phyloP scores from a whole-genome alignment of 164 flowering plant genomes.

The Nymphaea colorata region DNA sequence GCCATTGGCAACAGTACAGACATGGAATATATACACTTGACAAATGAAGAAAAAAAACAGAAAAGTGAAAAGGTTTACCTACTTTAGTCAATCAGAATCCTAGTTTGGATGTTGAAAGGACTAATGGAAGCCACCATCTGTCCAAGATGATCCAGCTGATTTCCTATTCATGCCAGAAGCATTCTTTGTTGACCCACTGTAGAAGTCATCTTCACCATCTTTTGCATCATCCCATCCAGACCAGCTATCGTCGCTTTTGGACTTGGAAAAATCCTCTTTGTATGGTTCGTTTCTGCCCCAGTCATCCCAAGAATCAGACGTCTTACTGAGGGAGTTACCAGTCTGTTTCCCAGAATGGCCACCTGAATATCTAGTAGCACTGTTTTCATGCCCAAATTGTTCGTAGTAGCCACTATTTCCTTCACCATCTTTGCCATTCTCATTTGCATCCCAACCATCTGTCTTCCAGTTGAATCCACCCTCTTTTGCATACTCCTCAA shows the following conservation, averaged over 20 bases:
- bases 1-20: not conserved
- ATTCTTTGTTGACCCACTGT: slow-evolving; percentile 31
- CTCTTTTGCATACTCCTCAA: slow-evolving; percentile 82
- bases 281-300: slow-evolving; percentile 52
- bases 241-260: slow-evolving; percentile 53
- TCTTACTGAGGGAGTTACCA: slow-evolving; percentile 3
- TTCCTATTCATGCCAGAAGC: slow-evolving; percentile 48
- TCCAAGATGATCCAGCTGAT: slow-evolving; percentile 47
- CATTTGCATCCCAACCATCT: slow-evolving; percentile 35
- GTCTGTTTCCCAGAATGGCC: slow-evolving; percentile 1
- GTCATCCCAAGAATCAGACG: slow-evolving; percentile 74
- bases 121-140: slow-evolving; percentile 73
- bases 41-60: not conserved
- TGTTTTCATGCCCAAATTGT: slow-evolving; percentile 44
- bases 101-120: not conserved
- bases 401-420: slow-evolving; percentile 46
- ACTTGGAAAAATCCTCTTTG: slow-evolving; percentile 35
- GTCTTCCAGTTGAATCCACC: slow-evolving; percentile 34
- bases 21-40: too few species aligned
- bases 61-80: not conserved
- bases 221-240: slow-evolving; percentile 92
- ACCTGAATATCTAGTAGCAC: slow-evolving; percentile 21
- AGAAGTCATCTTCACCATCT: slow-evolving; percentile 47
- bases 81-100: not conserved
- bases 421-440: slow-evolving; percentile 17